Percentiles rank a stretch among this genome's conserved stretches.
Evolutionary conservation across 257 asterid genomes (phyloP).

Genomic region (Primulina huaijiensis): DNA sequence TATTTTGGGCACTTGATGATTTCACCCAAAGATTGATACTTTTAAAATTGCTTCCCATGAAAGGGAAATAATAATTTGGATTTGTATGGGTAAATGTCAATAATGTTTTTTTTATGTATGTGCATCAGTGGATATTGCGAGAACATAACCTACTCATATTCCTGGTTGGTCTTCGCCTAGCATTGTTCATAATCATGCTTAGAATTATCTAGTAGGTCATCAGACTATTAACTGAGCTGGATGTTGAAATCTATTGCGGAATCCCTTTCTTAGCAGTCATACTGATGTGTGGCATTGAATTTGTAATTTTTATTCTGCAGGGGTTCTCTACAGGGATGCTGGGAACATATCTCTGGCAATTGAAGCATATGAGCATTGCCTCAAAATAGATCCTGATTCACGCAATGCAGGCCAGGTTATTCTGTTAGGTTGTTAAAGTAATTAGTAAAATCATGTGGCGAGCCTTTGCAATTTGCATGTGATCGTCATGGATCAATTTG

Average conservation of each 20-base stretch:
- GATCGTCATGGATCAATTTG: constrained; percentile 4
- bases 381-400: constrained; percentile 96
- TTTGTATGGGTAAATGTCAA: constrained; percentile 1
- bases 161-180: not conserved
- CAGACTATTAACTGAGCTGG: constrained; percentile 13
- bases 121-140: not conserved
- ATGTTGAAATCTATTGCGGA: constrained; percentile 10
- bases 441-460: constrained; percentile 15
- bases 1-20: constrained; percentile 7
- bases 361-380: constrained; percentile 99
- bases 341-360: constrained; percentile 91
- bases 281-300: constrained; percentile 8
- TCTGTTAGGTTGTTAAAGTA: constrained; percentile 21
- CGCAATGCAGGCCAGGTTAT: constrained; percentile 99
- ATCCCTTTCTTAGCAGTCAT: constrained; percentile 6
- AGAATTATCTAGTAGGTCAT: not conserved
- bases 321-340: constrained; percentile 98
- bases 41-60: constrained; percentile 11
- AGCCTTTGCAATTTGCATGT: not conserved
- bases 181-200: not conserved
- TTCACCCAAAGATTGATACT: not conserved
- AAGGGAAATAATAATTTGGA: not conserved
- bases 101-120: not conserved
- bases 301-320: constrained; percentile 41
- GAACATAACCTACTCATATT: not conserved